A percentile compares a stretch with the other conserved stretches of the same genome.
phyloP scores from a whole-genome alignment of 2,329 filamentous ascomycete genomes.

The Ophiostoma sp. region DNA sequence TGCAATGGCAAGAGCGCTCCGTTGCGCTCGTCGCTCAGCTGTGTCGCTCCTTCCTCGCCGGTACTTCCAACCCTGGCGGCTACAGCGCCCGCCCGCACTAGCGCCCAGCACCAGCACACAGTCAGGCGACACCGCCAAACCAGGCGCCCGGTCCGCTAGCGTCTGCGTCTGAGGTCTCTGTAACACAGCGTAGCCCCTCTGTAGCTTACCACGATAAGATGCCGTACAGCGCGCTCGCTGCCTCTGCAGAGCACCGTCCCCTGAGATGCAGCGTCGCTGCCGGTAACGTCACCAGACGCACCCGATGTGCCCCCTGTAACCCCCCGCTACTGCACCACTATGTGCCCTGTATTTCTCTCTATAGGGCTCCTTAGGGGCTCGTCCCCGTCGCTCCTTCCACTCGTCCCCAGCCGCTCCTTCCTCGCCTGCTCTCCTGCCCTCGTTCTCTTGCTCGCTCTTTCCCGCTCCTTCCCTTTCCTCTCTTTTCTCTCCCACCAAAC shows the following conservation, averaged over 20 bases:
- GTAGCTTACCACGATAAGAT: neutral
- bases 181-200: neutral
- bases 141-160: conserved; percentile 1
- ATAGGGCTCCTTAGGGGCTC: neutral
- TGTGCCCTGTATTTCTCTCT: too few relatives aligned
- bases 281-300: too few relatives aligned
- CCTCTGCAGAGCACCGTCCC: too few relatives aligned
- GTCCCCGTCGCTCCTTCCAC: neutral
- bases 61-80: conserved; percentile 17
- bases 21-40: neutral
- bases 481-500: conserved; percentile 12
- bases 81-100: conserved; percentile 19
- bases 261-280: too few relatives aligned
- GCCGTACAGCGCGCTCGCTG: too few relatives aligned
- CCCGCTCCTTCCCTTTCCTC: conserved; percentile 8
- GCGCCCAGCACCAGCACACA: conserved; percentile 7
- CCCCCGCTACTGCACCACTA: neutral
- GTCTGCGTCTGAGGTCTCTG: neutral
- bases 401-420: neutral
- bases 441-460: conserved; percentile 13
- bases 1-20: neutral
- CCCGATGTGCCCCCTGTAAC: neutral
- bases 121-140: conserved; percentile 7
- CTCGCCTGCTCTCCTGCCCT: neutral
- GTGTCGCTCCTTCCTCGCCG: conserved; percentile 8